Evolutionary conservation across 1,284 basidiomycete genomes (phyloP), one percentile per base, ranked within the genome.

Genomic region (Apiotrichum sp.): DNA sequence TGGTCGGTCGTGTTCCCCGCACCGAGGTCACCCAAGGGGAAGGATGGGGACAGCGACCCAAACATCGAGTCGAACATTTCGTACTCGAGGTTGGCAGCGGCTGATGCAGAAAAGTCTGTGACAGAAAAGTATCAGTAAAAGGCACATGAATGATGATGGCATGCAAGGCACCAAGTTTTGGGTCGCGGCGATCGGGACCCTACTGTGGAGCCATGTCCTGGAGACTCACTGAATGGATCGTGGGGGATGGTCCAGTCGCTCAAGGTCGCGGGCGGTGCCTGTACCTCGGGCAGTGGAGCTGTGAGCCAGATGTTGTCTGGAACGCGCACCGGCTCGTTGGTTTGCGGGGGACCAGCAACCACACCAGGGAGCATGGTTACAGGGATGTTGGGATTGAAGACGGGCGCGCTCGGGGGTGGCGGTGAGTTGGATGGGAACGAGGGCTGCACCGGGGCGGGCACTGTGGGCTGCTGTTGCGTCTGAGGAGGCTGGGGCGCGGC

Each of bases 61-160:
- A 74, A 72, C 62, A 74, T 65, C 3, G 67, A 62, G 57, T 73
- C 73, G 43, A 74, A 68, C 71, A 74, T 73, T 43, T 72, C 69
- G 53, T 67, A 65, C 56, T 67, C 64, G 43, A 62, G 53, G 46
- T 65, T 65, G 50, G 65, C 64, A 34, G 64, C 58, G 9, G 61
- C 61, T 11, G 62, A 61, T 0, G 64, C 47, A 11, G 56, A 47
- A 32, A 61, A 61, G 48, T 61, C 57, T 55, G 39, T 22, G 32
- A 22, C 38, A 29, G 52, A 5, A 41, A 31, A 33, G 29, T 42
- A 32, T 43, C 50, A 38, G 47, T 11, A 36, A 31, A 9, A 7
- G 33, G 22, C 10, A 10, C 16, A n/a, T 4, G n/a, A 22, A 34
- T 6, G 32, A 4, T 10, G 6, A 8, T 22, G 8, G 42, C 31